Evolutionary conservation across 306 rosid genomes (phyloP).

Genomic region (Vigna angularis): DNA sequence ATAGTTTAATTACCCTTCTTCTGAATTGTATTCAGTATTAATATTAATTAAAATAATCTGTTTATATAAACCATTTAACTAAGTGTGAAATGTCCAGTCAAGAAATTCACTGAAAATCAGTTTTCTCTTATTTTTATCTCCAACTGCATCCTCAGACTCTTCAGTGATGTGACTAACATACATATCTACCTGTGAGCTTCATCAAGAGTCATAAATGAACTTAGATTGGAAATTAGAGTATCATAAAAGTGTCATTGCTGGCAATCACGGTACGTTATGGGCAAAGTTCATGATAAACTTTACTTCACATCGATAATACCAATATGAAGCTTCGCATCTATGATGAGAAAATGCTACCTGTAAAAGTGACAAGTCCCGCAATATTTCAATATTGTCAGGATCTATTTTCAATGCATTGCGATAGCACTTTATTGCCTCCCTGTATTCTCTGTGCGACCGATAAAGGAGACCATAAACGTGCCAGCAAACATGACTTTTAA

Average conservation of each 20-base stretch:
- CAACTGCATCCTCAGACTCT: conserved; percentile 16
- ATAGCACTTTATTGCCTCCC: conserved; percentile 97
- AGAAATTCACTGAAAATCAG: not conserved
- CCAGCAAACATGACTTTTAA: conserved; percentile 99
- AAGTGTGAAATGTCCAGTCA: conserved; percentile 3
- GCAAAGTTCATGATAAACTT: not conserved
- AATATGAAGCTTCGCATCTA: conserved; percentile 8
- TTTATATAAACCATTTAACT: not conserved
- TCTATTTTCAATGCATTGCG: conserved; percentile 93
- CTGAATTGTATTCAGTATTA: not conserved
- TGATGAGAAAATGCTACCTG: conserved; percentile 59
- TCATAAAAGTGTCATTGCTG: conserved; percentile 6
- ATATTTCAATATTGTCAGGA: conserved; percentile 96
- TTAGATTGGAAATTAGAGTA: conserved; percentile 28
- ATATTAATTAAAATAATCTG: not conserved
- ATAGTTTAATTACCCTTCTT: not conserved
- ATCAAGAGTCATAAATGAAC: conserved; percentile 10
- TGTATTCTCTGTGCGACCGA: conserved; percentile 96
- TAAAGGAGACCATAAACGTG: conserved; percentile 98
- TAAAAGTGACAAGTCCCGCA: conserved; percentile 86
- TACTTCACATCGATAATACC: not conserved
- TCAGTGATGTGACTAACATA: conserved; percentile 3
- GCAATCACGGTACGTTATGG: conserved; percentile 24
- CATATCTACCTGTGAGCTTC: conserved; percentile 17
- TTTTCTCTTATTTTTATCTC: conserved; percentile 6